Percentiles rank a stretch among this genome's conserved stretches.
These are phyloP conservation scores for Irpex sp. DNA, from an alignment of 1,284 basidiomycete genomes.

Conservation along the genomic window DNA sequence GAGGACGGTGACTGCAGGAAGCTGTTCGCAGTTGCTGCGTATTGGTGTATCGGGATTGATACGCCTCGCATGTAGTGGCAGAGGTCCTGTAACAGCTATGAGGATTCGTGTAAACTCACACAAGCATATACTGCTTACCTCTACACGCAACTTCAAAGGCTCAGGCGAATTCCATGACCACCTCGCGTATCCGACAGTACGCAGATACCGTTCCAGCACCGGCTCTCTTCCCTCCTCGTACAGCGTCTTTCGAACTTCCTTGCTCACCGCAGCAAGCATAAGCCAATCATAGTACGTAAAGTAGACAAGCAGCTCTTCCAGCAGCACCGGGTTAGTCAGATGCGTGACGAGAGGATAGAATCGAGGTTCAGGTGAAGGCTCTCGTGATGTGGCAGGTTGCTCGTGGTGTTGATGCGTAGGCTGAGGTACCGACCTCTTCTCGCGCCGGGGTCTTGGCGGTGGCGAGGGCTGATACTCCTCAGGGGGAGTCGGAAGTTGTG, in stretches of 20 bases:
- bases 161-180: slow-evolving; percentile 62
- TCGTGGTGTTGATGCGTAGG: not conserved
- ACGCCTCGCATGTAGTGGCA: slow-evolving; percentile 75
- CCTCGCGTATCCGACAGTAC: slow-evolving; percentile 62
- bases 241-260: slow-evolving; percentile 45
- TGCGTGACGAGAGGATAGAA: slow-evolving; percentile 52
- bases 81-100: slow-evolving; percentile 49
- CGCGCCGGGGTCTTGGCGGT: slow-evolving; percentile 36
- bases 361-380: slow-evolving; percentile 28
- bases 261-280: slow-evolving; percentile 49
- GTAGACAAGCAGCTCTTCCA: slow-evolving; percentile 50
- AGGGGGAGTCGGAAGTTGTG: slow-evolving; percentile 26
- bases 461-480: slow-evolving; percentile 34
- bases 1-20: slow-evolving; percentile 43
- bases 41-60: slow-evolving; percentile 68
- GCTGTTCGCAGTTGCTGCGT: slow-evolving; percentile 51
- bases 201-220: slow-evolving; percentile 63
- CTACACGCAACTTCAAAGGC: slow-evolving; percentile 54
- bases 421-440: slow-evolving; percentile 25
- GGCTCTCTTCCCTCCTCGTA: slow-evolving; percentile 50
- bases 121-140: slow-evolving; percentile 37
- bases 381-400: not conserved
- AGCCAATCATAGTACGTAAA: slow-evolving; percentile 69
- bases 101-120: not conserved
- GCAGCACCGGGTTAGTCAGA: slow-evolving; percentile 44